Evolutionary conservation across 2,329 filamentous ascomycete genomes (phyloP), one percentile per base, ranked within the genome.

Genomic region (Neonectria punicea): DNA sequence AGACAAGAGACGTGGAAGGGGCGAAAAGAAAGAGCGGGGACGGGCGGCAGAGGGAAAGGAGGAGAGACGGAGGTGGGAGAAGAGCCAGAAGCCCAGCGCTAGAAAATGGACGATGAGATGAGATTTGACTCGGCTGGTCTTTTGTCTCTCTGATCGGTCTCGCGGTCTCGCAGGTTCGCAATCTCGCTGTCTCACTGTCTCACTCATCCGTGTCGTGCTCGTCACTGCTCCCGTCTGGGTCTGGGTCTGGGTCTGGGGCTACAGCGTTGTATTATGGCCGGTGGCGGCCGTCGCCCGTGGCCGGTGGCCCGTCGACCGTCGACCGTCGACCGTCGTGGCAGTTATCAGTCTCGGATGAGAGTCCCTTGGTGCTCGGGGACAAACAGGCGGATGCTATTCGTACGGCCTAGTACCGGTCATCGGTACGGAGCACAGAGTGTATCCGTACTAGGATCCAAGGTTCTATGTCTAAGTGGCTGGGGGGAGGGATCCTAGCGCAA

Each of bases 401-500:
- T 44, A 53, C 16, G 30, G 39, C 30, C 46, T 20, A 32, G 41
- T 49, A 53, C 54, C 54, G 61, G 30, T 18, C 32, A 32, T 34
- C 30, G 39, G n/a, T 34, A 49, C 22, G 22, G 44, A 28, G 20
- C 11, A 32, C 30, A 14, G 28, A 30, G 16, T n/a, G 14, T 16
- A 25, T 51, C 28, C 28, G 54, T 50, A 49, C 60, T 47, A 43
- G 43, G 30, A 56, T 32, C 46, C 61, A 54, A 63, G 53, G 47
- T 50, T 55, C 58, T 44, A 49, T 14, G 36, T n/a, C 36, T 39
- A 39, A 61, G 51, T 61, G 53, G 59, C 55, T 51, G 53, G 39
- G 53, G 60, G 43, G 18, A 57, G 46, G 59, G 59, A 61, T 56
- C 53, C 51, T 57, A 53, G 61, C 41, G 61, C 41, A 46, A 51